Percentiles rank a stretch among this genome's conserved stretches.
Conservation (phyloP, 768 basidiomycete species). For the Coprinopsis strossmayeri region DNA sequence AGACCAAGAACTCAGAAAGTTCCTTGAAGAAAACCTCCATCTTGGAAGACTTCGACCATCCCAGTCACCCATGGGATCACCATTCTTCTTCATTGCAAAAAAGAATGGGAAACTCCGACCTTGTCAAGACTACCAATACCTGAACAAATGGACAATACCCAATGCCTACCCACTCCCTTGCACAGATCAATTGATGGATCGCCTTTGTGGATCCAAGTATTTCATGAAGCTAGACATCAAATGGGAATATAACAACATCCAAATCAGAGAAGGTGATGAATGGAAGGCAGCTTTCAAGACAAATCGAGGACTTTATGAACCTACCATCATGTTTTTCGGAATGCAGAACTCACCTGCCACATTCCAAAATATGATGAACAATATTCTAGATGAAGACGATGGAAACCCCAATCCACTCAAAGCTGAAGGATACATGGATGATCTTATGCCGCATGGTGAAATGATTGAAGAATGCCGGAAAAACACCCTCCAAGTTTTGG, state of each 20-base stretch:
- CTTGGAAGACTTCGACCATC: constrained; percentile 17
- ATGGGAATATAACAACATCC: constrained; percentile 30
- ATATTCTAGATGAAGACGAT: constrained; percentile 10
- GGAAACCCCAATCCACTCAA: constrained; percentile 15
- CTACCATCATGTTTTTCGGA: constrained; percentile 32
- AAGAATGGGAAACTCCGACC: constrained; percentile 16
- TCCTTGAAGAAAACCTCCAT: constrained; percentile 1
- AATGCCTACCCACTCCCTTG: constrained; percentile 27
- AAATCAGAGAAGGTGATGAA: constrained; percentile 31
- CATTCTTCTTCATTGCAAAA: constrained; percentile 23
- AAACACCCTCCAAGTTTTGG: not conserved
- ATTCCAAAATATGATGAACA: constrained; percentile 25
- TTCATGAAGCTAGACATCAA: constrained; percentile 29
- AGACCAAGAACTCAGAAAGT: constrained; percentile 10
- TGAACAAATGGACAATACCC: constrained; percentile 27
- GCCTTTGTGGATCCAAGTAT: constrained; percentile 15
- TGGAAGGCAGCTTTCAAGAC: constrained; percentile 40
- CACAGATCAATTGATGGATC: constrained; percentile 19
- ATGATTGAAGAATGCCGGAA: constrained; percentile 12
- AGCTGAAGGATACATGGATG: constrained; percentile 25
- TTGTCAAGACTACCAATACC: constrained; percentile 25
- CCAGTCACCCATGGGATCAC: constrained; percentile 16
- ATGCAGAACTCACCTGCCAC: constrained; percentile 25
- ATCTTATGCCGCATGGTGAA: constrained; percentile 21
- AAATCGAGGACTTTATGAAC: constrained; percentile 28